phyloP scores from a whole-genome alignment of 805 yeast species.

The Barnettozyma populi region DNA sequence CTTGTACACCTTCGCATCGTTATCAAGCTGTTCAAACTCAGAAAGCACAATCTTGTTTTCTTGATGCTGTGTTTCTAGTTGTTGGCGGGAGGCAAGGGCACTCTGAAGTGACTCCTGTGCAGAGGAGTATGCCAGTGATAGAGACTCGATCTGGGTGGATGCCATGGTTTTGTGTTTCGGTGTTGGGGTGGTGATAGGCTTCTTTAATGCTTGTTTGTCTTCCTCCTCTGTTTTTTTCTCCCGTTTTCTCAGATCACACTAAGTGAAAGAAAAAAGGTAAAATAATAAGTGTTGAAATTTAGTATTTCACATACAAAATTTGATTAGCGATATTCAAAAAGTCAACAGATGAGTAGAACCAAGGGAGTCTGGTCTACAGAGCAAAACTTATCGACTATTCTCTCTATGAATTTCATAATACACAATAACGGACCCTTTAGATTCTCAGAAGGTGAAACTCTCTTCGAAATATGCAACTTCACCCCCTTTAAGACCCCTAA shows the following conservation, averaged over 20 bases:
- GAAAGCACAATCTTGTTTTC: conserved; percentile 86
- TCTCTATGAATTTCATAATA: not conserved
- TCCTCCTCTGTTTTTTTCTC: not conserved
- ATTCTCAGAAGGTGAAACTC: not conserved
- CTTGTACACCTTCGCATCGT: conserved; percentile 76
- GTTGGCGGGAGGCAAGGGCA: conserved; percentile 67
- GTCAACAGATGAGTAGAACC: not conserved
- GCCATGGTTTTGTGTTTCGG: not conserved
- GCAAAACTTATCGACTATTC: not conserved
- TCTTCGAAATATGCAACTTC: not conserved
- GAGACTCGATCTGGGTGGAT: conserved; percentile 35
- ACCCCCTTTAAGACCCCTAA: conserved; percentile 30
- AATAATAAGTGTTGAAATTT: not conserved
- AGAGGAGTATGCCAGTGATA: conserved; percentile 39
- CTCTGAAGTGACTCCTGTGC: conserved; percentile 45
- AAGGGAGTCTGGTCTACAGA: not conserved
- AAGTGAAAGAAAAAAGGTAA: not conserved
- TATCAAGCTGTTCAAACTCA: conserved; percentile 65
- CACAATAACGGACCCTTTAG: no score
- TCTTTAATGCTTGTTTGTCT: not conserved
- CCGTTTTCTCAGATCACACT: not conserved
- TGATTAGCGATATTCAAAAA: not conserved
- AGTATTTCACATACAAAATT: not conserved
- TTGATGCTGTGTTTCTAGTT: conserved; percentile 88
- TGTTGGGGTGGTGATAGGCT: conserved; percentile 3